Evolutionary conservation across 768 basidiomycete species (phyloP).

Genomic region (Mycena floridula): DNA sequence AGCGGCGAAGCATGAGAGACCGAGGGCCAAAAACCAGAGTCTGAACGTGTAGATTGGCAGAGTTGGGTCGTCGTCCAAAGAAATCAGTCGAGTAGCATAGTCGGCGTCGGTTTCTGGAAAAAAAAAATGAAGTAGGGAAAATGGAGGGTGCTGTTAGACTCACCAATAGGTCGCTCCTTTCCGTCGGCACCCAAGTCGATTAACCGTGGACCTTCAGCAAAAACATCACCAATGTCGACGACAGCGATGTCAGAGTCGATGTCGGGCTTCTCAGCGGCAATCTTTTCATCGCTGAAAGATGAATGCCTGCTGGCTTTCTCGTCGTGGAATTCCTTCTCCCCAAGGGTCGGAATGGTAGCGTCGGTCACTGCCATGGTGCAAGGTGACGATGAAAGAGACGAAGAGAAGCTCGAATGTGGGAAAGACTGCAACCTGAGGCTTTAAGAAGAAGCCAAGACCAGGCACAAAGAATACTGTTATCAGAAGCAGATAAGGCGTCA

Average conservation of each 20-base stretch:
- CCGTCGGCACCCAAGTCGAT: slow-evolving; percentile 42
- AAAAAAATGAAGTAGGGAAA: neutral
- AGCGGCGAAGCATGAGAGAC: slow-evolving; percentile 49
- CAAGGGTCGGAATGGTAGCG: no score
- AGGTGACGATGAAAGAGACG: no score
- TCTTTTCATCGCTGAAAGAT: slow-evolving; percentile 6
- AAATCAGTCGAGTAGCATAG: slow-evolving; percentile 41
- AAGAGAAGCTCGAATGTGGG: no score
- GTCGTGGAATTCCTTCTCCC: no score
- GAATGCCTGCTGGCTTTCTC: no score
- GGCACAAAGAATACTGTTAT: no score
- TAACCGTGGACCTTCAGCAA: slow-evolving; percentile 7
- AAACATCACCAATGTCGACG: slow-evolving; percentile 14
- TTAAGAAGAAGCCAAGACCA: no score
- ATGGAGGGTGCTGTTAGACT: slow-evolving; percentile 1
- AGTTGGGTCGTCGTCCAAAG: slow-evolving; percentile 46
- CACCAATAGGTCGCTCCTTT: slow-evolving; percentile 45
- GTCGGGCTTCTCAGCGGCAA: slow-evolving; percentile 9
- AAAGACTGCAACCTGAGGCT: no score
- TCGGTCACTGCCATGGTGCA: no score
- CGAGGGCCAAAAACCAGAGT: slow-evolving; percentile 49
- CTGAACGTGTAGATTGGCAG: slow-evolving; percentile 48
- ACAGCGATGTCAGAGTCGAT: slow-evolving; percentile 5
- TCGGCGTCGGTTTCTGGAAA: slow-evolving; percentile 37
- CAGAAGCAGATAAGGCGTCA: no score